Base-by-base conservation (phyloP, 2,329 filamentous ascomycete genomes). In the Ophiostoma quercus region DNA sequence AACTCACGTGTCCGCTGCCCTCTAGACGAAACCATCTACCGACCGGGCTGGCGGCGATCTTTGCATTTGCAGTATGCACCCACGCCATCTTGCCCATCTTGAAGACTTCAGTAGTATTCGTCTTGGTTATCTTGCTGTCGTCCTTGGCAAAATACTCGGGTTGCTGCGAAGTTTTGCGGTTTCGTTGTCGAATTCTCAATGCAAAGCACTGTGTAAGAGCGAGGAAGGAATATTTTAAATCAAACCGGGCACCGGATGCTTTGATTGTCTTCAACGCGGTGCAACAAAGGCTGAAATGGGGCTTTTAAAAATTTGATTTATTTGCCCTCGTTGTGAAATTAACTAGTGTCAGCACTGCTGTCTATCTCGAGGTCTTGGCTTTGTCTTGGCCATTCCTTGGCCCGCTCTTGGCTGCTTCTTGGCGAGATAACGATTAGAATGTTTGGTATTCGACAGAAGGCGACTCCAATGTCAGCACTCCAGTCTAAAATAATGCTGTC, bases 21-120 rank as follows among this genome's bases (percentile, higher is more conserved):
- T 96, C 92, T 57, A 96, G 86, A 74, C 88, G 87, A 80, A 96
- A 96, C 82, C 88, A 91, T 74, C 84, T 82, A 72, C 91, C 91
- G 71, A 92, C 84, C 43, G 83, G 78, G 76, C 88, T 89, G 73
- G 80, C 81, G 72, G 90, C 91, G 74, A 93, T 84, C 71, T 80
- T 83, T 73, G 76, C 75, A 77, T 90, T 88, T 77, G 81, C 75
- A 3, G 76, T 81, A 16, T 86, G 78, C 68, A 82, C 76, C 83
- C 82, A 85, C 83, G 51, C 34, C 19, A 54, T 68, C n/a, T 60
- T 68, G 32, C 47, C 39, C 65, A 47, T 66, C 9, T 43, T 43
- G 39, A 47, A 66, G 51, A 41, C 25, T 32, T 62, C 12, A 19
- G 34, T 37, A 37, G 3, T 65, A 5, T 29, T 66, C 34, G 43